Evolutionary conservation across 139 green algal genomes (phyloP), one percentile per base, ranked within the genome.

Genomic region (Picochlorum sp.): DNA sequence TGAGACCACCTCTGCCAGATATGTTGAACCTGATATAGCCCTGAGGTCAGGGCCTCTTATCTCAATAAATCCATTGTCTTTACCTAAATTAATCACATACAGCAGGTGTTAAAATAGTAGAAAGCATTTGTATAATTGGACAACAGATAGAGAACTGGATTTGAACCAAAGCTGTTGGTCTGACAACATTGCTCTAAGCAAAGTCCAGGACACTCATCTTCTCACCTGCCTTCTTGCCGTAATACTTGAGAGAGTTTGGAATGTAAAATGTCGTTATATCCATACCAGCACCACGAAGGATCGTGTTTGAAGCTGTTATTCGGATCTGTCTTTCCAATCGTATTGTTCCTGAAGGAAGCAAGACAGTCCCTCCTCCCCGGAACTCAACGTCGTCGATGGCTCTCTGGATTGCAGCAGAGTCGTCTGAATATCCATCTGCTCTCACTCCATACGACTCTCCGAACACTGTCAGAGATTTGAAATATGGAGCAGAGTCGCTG

Each of bases 271-370:
- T 59, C 2, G 58, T 65, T 22, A 18, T 10, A 26, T 25, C 9
- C 25, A 31, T 53, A 22, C 58, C 58, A 40, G 58, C 58, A 3
- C 58, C 58, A 4, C 25, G 2, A 24, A 65, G 9, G 7, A 65
- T 30, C 3, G 33, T 37, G 9, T 55, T 40, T 0, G 25, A 24
- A 4, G 25, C 22, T 0, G 22, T 57, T 30, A 65, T 41, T 16
- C 16, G 24, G 5, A 65, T 8, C n/a, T 37, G 43, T 10, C n/a
- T 3, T 14, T 56, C 43, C 7, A 65, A 20, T 5, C 10, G 7
- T 10, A 36, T 36, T 7, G 22, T 59, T 13, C 52, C 52, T 36
- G 0, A 4, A 59, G 52, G 52, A 18, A 59, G 26, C 18, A 30
- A 51, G n/a, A 59, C 52, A 45, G 24, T 50, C 1, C 52, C 52